Evolutionary conservation across 495 filamentous ascomycete species (phyloP).

Genomic region (Penicillium cinerascens): DNA sequence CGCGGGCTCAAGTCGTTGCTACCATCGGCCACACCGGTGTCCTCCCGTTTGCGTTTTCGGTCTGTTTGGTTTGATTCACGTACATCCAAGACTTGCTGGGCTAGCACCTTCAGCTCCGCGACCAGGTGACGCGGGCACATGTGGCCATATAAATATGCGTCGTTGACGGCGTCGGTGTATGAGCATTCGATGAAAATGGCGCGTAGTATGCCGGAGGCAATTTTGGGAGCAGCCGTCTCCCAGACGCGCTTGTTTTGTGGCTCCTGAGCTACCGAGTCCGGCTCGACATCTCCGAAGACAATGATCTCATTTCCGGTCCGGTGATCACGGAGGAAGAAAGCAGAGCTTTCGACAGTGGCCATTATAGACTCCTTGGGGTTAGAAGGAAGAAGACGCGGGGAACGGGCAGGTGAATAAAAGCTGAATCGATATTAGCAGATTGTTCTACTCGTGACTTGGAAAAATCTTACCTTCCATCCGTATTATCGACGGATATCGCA

Average conservation of each 20-base stretch:
- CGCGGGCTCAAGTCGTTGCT: constrained; percentile 22
- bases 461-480: constrained; percentile 30
- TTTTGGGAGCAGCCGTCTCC: constrained; percentile 79
- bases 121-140: constrained; percentile 77
- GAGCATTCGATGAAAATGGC: constrained; percentile 96
- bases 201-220: constrained; percentile 61
- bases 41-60: constrained; percentile 34
- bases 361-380: constrained; percentile 22
- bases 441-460: neutral
- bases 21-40: neutral
- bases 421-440: constrained; percentile 8
- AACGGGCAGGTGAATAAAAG: constrained; percentile 30
- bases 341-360: constrained; percentile 72
- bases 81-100: constrained; percentile 52
- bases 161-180: constrained; percentile 71
- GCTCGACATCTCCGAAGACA: constrained; percentile 94
- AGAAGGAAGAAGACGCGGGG: constrained; percentile 20
- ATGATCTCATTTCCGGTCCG: constrained; percentile 69
- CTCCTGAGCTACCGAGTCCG: constrained; percentile 75
- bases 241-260: constrained; percentile 80
- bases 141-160: constrained; percentile 80
- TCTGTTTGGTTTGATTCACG: constrained; percentile 11
- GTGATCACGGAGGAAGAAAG: constrained; percentile 82
- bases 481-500: constrained; percentile 29
- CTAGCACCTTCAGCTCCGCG: constrained; percentile 70